These are phyloP conservation scores for Gossypium stocksii DNA, from an alignment of 345 rosid species.

Conservation along the genomic window DNA sequence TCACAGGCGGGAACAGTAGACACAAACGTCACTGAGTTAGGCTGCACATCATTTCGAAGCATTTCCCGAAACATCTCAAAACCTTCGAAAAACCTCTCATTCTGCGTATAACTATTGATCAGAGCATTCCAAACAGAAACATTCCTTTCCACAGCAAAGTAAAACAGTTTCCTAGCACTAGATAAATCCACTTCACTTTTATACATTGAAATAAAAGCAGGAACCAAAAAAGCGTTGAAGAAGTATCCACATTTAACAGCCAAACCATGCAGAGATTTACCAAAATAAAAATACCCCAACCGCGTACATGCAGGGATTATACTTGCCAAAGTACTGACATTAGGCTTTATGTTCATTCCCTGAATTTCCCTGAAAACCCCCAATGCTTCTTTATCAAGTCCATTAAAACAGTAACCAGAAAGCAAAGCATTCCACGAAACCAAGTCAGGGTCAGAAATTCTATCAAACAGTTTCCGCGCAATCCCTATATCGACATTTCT, in stretches of 20 bases:
- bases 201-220: conserved; percentile 49
- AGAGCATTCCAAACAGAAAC: conserved; percentile 43
- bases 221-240: conserved; percentile 33
- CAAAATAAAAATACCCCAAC: conserved; percentile 24
- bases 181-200: conserved; percentile 27
- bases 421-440: conserved; percentile 53
- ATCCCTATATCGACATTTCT: conserved; percentile 31
- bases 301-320: conserved; percentile 39
- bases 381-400: conserved; percentile 29
- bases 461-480: conserved; percentile 31
- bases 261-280: conserved; percentile 38
- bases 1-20: conserved; percentile 38
- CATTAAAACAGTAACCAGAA: conserved; percentile 42
- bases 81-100: conserved; percentile 33
- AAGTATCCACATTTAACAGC: conserved; percentile 35
- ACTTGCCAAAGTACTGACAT: conserved; percentile 41
- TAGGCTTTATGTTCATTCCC: conserved; percentile 28
- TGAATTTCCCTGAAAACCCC: conserved; percentile 29
- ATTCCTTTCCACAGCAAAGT: conserved; percentile 23
- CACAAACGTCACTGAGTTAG: conserved; percentile 40
- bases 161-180: conserved; percentile 34
- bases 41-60: conserved; percentile 24
- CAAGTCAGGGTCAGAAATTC: conserved; percentile 36
- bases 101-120: conserved; percentile 33
- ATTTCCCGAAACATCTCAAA: conserved; percentile 33